Evolutionary conservation across 1,284 basidiomycete genomes (phyloP).

Genomic region (Meira miltonrushii): DNA sequence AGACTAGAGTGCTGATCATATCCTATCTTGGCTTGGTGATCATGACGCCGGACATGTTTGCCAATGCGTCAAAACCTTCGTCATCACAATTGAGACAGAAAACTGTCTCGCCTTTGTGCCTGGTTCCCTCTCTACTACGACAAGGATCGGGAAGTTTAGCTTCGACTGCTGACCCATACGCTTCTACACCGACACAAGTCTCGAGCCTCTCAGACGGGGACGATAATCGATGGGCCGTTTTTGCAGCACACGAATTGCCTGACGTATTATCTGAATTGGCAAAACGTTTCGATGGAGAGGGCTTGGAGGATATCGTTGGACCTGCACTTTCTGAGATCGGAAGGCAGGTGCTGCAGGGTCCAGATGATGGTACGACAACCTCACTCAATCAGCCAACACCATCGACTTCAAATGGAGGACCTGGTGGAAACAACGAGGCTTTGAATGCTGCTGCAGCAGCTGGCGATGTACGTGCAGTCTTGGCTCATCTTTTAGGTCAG

Average conservation of each 20-base stretch:
- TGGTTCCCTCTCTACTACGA: conserved; percentile 52
- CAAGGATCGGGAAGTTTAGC: conserved; percentile 6
- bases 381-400: conserved; percentile 1
- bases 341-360: conserved; percentile 36
- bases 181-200: conserved; percentile 39
- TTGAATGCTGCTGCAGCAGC: conserved; percentile 22
- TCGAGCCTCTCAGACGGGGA: conserved; percentile 16
- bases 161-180: conserved; percentile 49
- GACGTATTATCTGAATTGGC: conserved; percentile 57
- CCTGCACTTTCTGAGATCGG: conserved; percentile 49
- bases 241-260: conserved; percentile 53
- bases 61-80: conserved; percentile 50
- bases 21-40: conserved; percentile 84
- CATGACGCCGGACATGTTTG: conserved; percentile 87
- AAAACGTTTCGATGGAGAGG: conserved; percentile 52
- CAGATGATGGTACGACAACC: conserved; percentile 9
- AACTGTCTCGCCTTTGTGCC: conserved; percentile 60
- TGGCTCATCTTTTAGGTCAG: conserved; percentile 34
- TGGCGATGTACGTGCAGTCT: conserved; percentile 37
- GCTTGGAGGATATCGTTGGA: conserved; percentile 56
- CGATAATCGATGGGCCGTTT: conserved; percentile 34
- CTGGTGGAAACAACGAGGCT: conserved; percentile 1
- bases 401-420: background rate
- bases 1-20: conserved; percentile 61
- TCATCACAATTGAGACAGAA: conserved; percentile 15